These are phyloP conservation scores for Geotrichum klebahnii DNA, from an alignment of 1,139 yeast species.

Conservation along the genomic window DNA sequence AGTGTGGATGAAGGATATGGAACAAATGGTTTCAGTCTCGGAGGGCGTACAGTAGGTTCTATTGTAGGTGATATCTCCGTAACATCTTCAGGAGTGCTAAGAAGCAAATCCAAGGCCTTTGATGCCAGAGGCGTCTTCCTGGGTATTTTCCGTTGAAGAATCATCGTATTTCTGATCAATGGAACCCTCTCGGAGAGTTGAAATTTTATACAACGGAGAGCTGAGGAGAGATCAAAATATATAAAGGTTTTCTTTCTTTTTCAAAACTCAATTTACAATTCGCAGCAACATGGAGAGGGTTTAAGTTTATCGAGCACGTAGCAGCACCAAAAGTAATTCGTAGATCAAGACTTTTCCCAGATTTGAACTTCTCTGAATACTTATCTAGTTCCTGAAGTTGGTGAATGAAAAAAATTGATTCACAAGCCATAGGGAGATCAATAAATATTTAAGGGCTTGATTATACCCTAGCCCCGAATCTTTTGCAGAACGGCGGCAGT, in stretches of 20 bases:
- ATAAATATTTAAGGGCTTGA: neutral
- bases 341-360: too few relatives aligned
- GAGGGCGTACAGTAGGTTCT: neutral
- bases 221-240: too few relatives aligned
- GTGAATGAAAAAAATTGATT: too few relatives aligned
- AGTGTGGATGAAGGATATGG: conserved; percentile 1
- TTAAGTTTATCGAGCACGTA: too few relatives aligned
- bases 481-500: neutral
- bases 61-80: neutral
- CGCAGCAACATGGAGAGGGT: too few relatives aligned
- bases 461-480: neutral
- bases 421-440: neutral
- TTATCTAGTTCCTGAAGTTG: too few relatives aligned
- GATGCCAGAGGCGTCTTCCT: conserved; percentile 5
- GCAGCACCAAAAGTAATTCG: too few relatives aligned
- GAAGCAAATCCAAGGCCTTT: neutral
- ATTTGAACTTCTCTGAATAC: too few relatives aligned
- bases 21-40: neutral
- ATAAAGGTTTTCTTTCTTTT: too few relatives aligned
- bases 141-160: conserved; percentile 1
- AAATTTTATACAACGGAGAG: too few relatives aligned
- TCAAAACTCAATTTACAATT: too few relatives aligned
- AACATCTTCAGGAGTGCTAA: neutral
- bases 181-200: neutral
- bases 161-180: neutral